These are phyloP conservation scores for Ganoderma sinense DNA, from an alignment of 1,284 basidiomycete genomes.

Conservation along the genomic window DNA sequence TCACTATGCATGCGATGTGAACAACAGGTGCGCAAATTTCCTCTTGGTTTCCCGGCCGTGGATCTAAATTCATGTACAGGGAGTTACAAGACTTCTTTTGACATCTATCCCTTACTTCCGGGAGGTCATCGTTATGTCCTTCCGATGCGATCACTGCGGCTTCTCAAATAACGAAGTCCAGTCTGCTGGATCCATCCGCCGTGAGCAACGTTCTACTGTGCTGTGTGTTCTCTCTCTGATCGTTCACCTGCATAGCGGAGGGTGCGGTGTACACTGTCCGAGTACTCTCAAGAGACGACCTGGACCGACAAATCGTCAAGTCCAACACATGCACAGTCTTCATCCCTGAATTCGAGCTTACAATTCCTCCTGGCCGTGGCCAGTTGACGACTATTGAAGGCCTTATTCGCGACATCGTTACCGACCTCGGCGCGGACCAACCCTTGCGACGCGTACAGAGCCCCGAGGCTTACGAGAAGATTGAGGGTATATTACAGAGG, in stretches of 20 bases:
- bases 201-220: slow-evolving; percentile 52
- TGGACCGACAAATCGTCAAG: slow-evolving; percentile 95
- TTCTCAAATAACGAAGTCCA: slow-evolving; percentile 95
- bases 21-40: slow-evolving; percentile 68
- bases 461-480: slow-evolving; percentile 79
- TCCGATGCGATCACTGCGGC: slow-evolving; percentile 95
- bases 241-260: slow-evolving; percentile 54
- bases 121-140: slow-evolving; percentile 96
- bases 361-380: slow-evolving; percentile 88
- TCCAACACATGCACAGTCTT: slow-evolving; percentile 84
- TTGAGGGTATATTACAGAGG: slow-evolving; percentile 77
- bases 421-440: slow-evolving; percentile 88
- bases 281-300: slow-evolving; percentile 79
- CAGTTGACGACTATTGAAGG: slow-evolving; percentile 98
- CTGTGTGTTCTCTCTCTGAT: neutral
- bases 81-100: slow-evolving; percentile 90
- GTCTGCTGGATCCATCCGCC: slow-evolving; percentile 88
- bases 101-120: slow-evolving; percentile 97
- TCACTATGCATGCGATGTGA: slow-evolving; percentile 96
- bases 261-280: slow-evolving; percentile 84
- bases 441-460: slow-evolving; percentile 88
- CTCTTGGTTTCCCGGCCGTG: neutral
- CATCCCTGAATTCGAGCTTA: slow-evolving; percentile 92
- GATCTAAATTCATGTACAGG: slow-evolving; percentile 53
- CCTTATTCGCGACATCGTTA: slow-evolving; percentile 84